phyloP scores from a whole-genome alignment of 306 rosid species.

The Rosa persica region DNA sequence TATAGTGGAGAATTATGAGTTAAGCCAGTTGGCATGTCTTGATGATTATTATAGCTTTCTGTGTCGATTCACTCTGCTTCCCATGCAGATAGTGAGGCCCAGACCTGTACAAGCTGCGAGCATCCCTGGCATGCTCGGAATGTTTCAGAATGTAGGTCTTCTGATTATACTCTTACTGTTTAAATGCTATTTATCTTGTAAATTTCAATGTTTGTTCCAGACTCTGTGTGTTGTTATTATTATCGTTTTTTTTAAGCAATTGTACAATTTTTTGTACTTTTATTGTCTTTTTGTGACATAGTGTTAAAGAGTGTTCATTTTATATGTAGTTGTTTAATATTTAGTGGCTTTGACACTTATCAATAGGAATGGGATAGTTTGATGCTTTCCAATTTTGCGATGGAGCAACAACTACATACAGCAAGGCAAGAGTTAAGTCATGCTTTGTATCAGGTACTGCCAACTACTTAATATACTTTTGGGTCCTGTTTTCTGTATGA shows the following conservation, averaged over 20 bases:
- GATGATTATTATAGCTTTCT: background rate
- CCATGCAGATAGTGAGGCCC: slow-evolving; percentile 92
- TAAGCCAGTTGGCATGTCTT: background rate
- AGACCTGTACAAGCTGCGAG: slow-evolving; percentile 98
- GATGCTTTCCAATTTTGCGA: slow-evolving; percentile 83
- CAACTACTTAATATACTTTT: background rate
- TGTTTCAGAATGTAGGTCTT: slow-evolving; percentile 88
- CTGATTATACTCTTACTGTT: slow-evolving; percentile 9
- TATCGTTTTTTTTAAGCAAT: background rate
- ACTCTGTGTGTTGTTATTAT: background rate
- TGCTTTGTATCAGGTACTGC: slow-evolving; percentile 83
- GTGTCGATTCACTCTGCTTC: slow-evolving; percentile 15
- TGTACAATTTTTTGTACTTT: background rate
- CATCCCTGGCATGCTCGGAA: slow-evolving; percentile 98
- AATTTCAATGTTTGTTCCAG: slow-evolving; percentile 1
- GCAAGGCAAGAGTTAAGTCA: slow-evolving; percentile 97
- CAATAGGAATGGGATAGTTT: slow-evolving; percentile 90
- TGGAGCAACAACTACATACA: slow-evolving; percentile 90
- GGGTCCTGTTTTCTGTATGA: background rate
- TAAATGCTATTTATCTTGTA: background rate
- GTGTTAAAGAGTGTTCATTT: background rate
- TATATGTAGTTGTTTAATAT: background rate
- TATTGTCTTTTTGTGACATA: background rate
- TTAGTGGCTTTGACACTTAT: background rate
- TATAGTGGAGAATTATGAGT: background rate